These are phyloP conservation scores for Puccinellia tenuiflora DNA, from an alignment of 176 grass and related monocot genomes.

Conservation along the genomic window DNA sequence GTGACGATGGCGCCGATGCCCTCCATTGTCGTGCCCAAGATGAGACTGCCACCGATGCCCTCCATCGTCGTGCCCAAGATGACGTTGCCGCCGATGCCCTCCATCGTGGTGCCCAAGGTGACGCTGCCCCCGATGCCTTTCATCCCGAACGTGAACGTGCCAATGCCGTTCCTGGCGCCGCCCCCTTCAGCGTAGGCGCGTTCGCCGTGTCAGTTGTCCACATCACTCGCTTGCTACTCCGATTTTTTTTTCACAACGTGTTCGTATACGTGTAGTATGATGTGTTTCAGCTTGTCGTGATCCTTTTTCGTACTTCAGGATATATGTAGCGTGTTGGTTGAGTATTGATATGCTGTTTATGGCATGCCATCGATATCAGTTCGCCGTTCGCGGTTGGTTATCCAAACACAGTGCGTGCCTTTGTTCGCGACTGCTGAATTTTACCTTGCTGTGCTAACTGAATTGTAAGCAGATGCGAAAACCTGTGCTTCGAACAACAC, in stretches of 20 bases:
- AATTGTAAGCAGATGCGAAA: neutral
- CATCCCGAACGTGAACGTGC: conserved; percentile 12
- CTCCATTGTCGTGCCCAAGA: neutral
- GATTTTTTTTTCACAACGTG: neutral
- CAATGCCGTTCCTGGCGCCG: conserved; percentile 17
- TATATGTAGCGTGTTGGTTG: neutral
- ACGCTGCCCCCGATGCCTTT: conserved; percentile 1
- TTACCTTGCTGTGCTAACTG: neutral
- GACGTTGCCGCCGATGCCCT: conserved; percentile 1
- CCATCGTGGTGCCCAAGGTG: neutral
- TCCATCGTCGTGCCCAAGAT: neutral
- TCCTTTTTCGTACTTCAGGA: neutral
- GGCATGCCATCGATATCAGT: neutral
- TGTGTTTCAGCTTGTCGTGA: neutral
- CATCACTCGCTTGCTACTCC: neutral
- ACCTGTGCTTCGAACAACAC: no score
- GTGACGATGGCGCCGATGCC: neutral
- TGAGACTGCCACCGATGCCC: neutral
- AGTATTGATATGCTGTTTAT: neutral
- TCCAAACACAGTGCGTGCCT: no score
- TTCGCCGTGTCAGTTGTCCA: neutral
- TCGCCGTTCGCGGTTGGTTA: no score
- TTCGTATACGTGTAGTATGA: neutral
- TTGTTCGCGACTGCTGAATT: no score
- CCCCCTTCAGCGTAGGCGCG: conserved; percentile 6